Conservation (phyloP, 108 stramenopile genomes). For the Skeletonema potamos region DNA sequence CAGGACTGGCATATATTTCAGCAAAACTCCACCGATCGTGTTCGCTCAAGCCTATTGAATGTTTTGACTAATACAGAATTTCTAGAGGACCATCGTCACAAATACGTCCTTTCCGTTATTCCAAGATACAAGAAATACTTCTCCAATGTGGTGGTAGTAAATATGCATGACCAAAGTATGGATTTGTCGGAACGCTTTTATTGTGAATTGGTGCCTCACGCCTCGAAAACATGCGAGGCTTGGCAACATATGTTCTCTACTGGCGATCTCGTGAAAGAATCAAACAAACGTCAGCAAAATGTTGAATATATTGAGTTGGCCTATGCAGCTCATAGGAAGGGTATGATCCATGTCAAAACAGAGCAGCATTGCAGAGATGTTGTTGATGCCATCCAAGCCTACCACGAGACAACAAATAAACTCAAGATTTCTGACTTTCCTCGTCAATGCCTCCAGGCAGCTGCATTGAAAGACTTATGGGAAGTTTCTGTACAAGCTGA, state of each 20-base stretch:
- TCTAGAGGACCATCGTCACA: neutral
- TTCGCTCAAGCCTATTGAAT: neutral
- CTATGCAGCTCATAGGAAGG: neutral
- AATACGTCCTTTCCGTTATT: neutral
- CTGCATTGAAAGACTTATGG: neutral
- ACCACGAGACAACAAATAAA: neutral
- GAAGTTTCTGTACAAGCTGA: neutral
- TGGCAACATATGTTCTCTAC: neutral
- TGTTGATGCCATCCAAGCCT: neutral
- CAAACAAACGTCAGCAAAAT: neutral
- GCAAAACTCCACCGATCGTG: neutral
- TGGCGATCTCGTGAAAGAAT: neutral
- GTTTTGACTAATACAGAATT: neutral
- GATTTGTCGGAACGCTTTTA: neutral
- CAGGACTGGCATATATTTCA: neutral
- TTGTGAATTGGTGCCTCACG: neutral
- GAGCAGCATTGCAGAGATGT: neutral
- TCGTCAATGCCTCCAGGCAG: neutral
- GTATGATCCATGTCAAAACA: neutral
- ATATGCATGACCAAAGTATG: neutral
- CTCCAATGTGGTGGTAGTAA: neutral
- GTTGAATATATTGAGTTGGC: neutral
- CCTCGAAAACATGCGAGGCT: neutral
- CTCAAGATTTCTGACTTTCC: neutral
- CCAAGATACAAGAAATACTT: neutral